Base-by-base conservation (phyloP, 805 yeast genomes). In the Cyberlindnera amylophila region DNA sequence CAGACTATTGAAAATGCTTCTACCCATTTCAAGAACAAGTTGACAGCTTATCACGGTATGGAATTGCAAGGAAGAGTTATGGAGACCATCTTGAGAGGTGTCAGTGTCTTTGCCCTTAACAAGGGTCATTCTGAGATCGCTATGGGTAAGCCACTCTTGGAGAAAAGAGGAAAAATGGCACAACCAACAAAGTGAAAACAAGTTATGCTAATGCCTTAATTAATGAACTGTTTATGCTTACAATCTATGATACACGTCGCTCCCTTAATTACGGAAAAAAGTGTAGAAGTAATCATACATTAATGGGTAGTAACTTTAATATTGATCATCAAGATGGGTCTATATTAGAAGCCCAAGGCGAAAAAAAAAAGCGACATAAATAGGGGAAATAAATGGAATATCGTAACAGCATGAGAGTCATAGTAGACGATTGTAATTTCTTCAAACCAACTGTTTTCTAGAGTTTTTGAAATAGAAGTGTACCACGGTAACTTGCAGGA, bases 11-110 rank as follows among this genome's bases (percentile, higher is more conserved):
- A 65, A 4, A 82, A 83, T 56, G 69, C 70, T 16, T 67, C 72
- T 34, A 77, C 86, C 26, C 75, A 64, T 52, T 91, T 86, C 70
- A 89, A 87, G 53, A 91, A 90, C 69, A 90, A 89, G 62, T 64
- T 91, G 41, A 86, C 96, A 2, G 96, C 96, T 0, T 91, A 87
- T 59, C 72, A 86, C 55, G 95, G 95, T 4, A 69, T 69, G 66
- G 62, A 69, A 39, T 67, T 88, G 47, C 65, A 62, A 32, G 97
- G 98, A 18, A 71, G 80, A 45, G 95, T 90, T 7, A 67, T 81
- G 38, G 90, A 84, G 62, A 88, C 97, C 0, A 67, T 86, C 36
- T 71, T 91, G 13, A 72, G 96, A 51, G 97, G 97, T 3, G 67
- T 72, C 32, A 67, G 80, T 0, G 82, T 86, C 13, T 91, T 74